A percentile compares a stretch with the other conserved stretches of the same genome.
phyloP scores from a whole-genome alignment of 169 alveolate species.

The Plasmodium gaboni region DNA sequence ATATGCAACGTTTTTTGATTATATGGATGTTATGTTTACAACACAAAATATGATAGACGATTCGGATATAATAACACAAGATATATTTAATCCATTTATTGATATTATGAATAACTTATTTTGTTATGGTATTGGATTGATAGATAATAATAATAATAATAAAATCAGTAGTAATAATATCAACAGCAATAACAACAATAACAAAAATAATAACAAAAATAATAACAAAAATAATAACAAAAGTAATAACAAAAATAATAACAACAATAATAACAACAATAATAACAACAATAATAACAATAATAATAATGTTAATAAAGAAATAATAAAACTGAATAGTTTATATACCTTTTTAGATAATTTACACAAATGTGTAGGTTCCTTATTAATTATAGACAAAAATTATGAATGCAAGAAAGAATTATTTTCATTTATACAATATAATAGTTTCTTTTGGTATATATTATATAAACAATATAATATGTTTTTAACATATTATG shows the following conservation, averaged over 20 bases:
- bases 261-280: too few species aligned
- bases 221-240: too few species aligned
- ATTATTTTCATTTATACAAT: conserved; percentile 51
- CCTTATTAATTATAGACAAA: conserved; percentile 43
- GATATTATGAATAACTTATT: conserved; percentile 56
- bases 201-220: too few species aligned
- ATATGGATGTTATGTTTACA: conserved; percentile 42
- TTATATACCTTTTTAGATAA: conserved; percentile 23
- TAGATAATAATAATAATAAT: conserved; percentile 15
- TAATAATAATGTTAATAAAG: conserved; percentile 1
- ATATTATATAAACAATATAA: conserved; percentile 66
- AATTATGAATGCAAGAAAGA: conserved; percentile 27
- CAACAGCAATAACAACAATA: too few species aligned
- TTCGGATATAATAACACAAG: conserved; percentile 21
- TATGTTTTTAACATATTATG: conserved; percentile 62
- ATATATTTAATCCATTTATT: conserved; percentile 32
- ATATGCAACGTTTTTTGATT: conserved; percentile 49
- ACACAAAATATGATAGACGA: conserved; percentile 30
- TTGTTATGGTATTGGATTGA: conserved; percentile 64
- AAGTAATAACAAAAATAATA: too few species aligned
- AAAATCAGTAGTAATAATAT: too few species aligned
- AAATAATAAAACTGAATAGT: conserved; percentile 25
- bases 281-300: too few species aligned
- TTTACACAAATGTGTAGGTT: conserved; percentile 36
- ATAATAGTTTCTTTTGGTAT: conserved; percentile 49